These are phyloP conservation scores for Collybiopsis luxurians DNA, from an alignment of 768 basidiomycete species.

Conservation along the genomic window DNA sequence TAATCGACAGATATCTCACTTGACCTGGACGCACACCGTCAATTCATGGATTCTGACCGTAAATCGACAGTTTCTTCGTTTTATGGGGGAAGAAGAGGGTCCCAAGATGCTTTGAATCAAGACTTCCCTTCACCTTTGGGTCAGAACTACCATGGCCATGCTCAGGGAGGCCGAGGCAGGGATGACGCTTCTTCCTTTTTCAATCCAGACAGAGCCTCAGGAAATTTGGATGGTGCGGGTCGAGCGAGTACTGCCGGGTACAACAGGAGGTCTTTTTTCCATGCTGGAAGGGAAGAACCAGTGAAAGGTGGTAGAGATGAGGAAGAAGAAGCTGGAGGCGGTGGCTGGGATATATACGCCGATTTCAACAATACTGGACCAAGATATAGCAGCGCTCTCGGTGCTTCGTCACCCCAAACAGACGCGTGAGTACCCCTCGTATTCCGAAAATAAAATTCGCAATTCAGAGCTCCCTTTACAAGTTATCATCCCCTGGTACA, in stretches of 20 bases:
- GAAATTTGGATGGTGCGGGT: slow-evolving; percentile 32
- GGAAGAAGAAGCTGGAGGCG: slow-evolving; percentile 44
- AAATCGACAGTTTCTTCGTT: slow-evolving; percentile 81
- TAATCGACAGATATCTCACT: too few species aligned
- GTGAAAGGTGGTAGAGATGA: slow-evolving; percentile 78
- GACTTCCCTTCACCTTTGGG: slow-evolving; percentile 40
- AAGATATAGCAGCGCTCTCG: slow-evolving; percentile 66
- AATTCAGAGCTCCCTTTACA: too few species aligned
- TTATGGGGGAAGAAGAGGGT: slow-evolving; percentile 61
- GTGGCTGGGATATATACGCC: slow-evolving; percentile 78
- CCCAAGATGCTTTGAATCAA: slow-evolving; percentile 60
- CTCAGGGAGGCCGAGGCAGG: slow-evolving; percentile 35
- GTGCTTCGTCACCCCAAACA: slow-evolving; percentile 31
- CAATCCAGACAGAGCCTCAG: slow-evolving; percentile 43
- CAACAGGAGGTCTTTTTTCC: slow-evolving; percentile 67
- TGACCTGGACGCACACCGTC: too few species aligned
- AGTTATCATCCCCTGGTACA: slow-evolving; percentile 45
- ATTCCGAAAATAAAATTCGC: too few species aligned
- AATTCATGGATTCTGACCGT: slow-evolving; percentile 69
- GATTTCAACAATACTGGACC: slow-evolving; percentile 90
- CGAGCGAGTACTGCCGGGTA: slow-evolving; percentile 60
- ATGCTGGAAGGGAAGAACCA: slow-evolving; percentile 70
- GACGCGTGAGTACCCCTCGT: slow-evolving; percentile 40
- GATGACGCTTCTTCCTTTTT: slow-evolving; percentile 77
- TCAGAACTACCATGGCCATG: slow-evolving; percentile 16